Percentiles rank a stretch among this genome's conserved stretches.
phyloP scores from a whole-genome alignment of 140 eudicot species.

The Anethum foeniculum region DNA sequence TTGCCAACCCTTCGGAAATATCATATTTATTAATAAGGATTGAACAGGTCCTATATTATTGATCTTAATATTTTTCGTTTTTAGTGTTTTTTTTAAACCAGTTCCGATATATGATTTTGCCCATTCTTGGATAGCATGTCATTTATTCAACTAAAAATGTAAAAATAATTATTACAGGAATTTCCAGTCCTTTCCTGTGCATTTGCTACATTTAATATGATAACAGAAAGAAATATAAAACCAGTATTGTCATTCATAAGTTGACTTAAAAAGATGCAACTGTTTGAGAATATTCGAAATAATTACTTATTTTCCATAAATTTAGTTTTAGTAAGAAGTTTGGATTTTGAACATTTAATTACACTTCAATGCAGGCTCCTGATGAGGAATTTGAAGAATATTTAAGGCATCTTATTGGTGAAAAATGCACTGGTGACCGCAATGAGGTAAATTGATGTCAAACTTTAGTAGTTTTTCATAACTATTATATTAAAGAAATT shows the following conservation, averaged over 20 bases:
- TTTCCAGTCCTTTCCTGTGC: background rate
- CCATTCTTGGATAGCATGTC: background rate
- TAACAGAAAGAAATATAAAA: background rate
- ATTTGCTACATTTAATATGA: background rate
- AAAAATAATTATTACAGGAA: background rate
- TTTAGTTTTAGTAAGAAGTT: background rate
- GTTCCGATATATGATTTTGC: background rate
- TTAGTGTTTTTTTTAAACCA: background rate
- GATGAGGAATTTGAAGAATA: slow-evolving; percentile 94
- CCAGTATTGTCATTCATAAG: background rate
- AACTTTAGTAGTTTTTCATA: slow-evolving; percentile 1
- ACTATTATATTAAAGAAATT: too few relatives aligned
- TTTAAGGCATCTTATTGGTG: slow-evolving; percentile 62
- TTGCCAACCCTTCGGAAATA: background rate
- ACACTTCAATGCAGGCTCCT: slow-evolving; percentile 59
- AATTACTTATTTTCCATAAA: background rate
- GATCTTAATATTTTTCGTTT: background rate
- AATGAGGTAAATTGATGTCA: slow-evolving; percentile 51
- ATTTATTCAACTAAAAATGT: background rate
- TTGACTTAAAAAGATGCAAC: background rate
- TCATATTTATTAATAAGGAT: background rate
- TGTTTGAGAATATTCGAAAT: background rate
- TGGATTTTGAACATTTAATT: background rate
- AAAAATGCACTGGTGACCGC: slow-evolving; percentile 68
- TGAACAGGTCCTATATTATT: background rate